Base-by-base conservation (phyloP, 768 basidiomycete species). In the Amanita polypyramis region DNA sequence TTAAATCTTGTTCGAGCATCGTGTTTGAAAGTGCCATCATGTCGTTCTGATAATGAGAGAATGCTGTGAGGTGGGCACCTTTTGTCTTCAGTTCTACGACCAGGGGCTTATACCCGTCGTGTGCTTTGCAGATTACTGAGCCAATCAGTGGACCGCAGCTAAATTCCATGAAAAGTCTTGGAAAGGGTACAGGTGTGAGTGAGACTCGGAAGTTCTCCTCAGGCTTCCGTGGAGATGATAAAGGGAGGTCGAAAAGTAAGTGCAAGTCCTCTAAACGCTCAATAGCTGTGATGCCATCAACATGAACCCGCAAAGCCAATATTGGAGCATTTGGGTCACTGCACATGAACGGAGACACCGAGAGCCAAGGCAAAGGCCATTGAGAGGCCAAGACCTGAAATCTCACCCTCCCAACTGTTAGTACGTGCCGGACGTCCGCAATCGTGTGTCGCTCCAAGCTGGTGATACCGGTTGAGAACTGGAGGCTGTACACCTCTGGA, bases 321-420 rank as follows among this genome's bases (percentile, higher is more conserved):
- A 80, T 65, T 9, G 84, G 70, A 8, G 73, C 67, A 56, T 80
- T 80, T 7, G 79, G 73, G 55, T 82, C 81, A 19, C 75, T 77
- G 10, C 63, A 52, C 37, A 81, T 58, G 54, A 80, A 77, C 0
- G 72, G 64, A 17, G 73, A 65, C 2, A 70, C 60, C 27, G 62
- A 62, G 25, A 82, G 61, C 67, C 74, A 74, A n/a, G 73, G 74
- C 35, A 71, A 60, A 7, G 81, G 79, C 82, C 82, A 87, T 58
- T 80, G 77, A 2, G 72, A 72, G 17, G 70, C 60, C 19, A 83
- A 60, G 1, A 65, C 58, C 41, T 71, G 62, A 20, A 75, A 51
- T 29, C 65, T 54, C 12, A 73, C 46, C 4, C 63, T 58, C 19
- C 70, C 70, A 12, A 80, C 51, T 12, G 64, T 67, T 30, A 74